These are phyloP conservation scores for Penicillium psychrosexuale DNA, from an alignment of 2,329 filamentous ascomycete species.

Conservation along the genomic window DNA sequence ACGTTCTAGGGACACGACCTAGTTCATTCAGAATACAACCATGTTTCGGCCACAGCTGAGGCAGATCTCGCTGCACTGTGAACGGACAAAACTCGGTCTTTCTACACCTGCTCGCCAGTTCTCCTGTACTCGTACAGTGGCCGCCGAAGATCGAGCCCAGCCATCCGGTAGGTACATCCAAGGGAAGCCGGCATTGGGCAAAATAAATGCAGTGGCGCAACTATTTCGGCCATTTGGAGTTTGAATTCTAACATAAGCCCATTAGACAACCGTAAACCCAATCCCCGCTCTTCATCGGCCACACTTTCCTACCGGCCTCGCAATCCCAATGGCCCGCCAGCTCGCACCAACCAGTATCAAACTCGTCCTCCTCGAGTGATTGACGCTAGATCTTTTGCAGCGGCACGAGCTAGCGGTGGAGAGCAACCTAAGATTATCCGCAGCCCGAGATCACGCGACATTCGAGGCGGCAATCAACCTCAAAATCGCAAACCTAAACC, in stretches of 20 bases:
- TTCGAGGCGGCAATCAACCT: conserved; percentile 17
- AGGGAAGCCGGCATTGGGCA: neutral
- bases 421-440: conserved; percentile 33
- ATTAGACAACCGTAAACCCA: conserved; percentile 8
- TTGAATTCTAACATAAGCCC: neutral
- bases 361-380: conserved; percentile 29
- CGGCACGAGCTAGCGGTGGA: conserved; percentile 24
- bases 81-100: conserved; percentile 14
- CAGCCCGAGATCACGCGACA: conserved; percentile 24
- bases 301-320: conserved; percentile 17
- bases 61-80: conserved; percentile 15
- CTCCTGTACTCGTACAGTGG: conserved; percentile 20
- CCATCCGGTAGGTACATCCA: conserved; percentile 26
- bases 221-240: neutral
- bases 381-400: conserved; percentile 39
- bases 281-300: conserved; percentile 5
- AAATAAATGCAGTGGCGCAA: neutral
- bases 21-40: conserved; percentile 4
- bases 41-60: conserved; percentile 32
- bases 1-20: conserved; percentile 2
- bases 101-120: conserved; percentile 25
- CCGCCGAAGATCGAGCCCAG: conserved; percentile 16
- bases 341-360: conserved; percentile 15
- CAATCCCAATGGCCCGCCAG: conserved; percentile 16
- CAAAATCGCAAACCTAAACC: conserved; percentile 22